Conservation (phyloP, 2,329 filamentous ascomycete species). For the Tolypocladium tropicale region DNA sequence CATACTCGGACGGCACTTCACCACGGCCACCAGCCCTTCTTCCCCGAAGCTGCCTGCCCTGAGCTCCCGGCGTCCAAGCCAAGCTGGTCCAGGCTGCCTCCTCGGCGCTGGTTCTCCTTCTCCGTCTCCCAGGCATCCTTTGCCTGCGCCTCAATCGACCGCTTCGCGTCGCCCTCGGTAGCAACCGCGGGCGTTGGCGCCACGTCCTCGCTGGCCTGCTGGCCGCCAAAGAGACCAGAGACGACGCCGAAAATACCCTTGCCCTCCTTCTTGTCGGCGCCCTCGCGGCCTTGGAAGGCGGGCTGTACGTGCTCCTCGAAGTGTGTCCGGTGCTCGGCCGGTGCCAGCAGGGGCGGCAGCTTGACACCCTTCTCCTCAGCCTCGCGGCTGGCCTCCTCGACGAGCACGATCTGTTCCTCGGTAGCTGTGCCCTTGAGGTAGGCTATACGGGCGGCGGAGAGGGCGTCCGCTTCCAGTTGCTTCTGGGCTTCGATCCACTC, state of each 20-base stretch:
- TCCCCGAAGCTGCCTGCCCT: constrained; percentile 17
- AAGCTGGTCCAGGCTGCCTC: constrained; percentile 40
- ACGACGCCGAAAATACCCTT: constrained; percentile 26
- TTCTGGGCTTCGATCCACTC: constrained; percentile 48
- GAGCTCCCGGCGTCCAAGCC: constrained; percentile 24
- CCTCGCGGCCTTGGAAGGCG: constrained; percentile 14
- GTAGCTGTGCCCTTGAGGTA: constrained; percentile 49
- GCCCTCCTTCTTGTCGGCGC: constrained; percentile 12
- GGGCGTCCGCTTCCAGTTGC: constrained; percentile 41
- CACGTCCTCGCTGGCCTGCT: constrained; percentile 2
- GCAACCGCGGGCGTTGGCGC: background rate
- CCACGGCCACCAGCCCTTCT: constrained; percentile 40
- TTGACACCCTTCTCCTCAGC: constrained; percentile 34
- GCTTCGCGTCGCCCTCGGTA: constrained; percentile 8
- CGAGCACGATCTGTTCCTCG: constrained; percentile 43
- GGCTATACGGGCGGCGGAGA: constrained; percentile 47
- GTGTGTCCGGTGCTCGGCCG: constrained; percentile 28
- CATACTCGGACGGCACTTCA: constrained; percentile 11
- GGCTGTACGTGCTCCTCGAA: constrained; percentile 25
- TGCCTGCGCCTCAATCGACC: constrained; percentile 25
- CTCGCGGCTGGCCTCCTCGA: constrained; percentile 44
- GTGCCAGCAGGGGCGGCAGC: constrained; percentile 40
- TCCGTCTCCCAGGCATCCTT: constrained; percentile 36
- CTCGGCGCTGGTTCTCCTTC: constrained; percentile 37
- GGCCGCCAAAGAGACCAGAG: constrained; percentile 17